These are phyloP conservation scores for Globisporangium cylindrosporum DNA, from an alignment of 352 stramenopile genomes.

Conservation along the genomic window DNA sequence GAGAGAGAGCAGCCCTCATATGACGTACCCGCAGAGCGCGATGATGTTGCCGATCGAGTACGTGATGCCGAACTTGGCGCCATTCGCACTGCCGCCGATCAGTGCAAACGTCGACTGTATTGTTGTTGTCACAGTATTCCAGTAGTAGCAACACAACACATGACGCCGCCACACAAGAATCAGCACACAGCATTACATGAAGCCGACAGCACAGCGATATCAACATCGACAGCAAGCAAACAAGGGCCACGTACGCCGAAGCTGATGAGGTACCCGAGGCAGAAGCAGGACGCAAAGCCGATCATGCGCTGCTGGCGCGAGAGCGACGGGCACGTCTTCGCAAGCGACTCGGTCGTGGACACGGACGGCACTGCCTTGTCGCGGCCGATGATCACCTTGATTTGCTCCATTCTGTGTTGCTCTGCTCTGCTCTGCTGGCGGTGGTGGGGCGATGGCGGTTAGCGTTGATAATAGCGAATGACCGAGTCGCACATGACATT, in stretches of 20 bases:
- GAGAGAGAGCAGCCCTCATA: neutral
- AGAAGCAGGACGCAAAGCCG: constrained; percentile 77
- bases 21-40: constrained; percentile 66
- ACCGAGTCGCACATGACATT: neutral
- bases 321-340: constrained; percentile 60
- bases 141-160: neutral
- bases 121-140: neutral
- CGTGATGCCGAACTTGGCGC: constrained; percentile 77
- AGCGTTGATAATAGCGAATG: neutral
- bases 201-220: neutral
- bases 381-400: constrained; percentile 69
- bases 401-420: constrained; percentile 53
- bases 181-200: constrained; percentile 1
- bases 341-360: constrained; percentile 38
- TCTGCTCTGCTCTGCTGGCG: neutral
- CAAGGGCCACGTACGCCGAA: constrained; percentile 49
- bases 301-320: constrained; percentile 64
- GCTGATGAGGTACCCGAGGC: constrained; percentile 78
- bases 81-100: constrained; percentile 59
- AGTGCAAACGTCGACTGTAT: constrained; percentile 80
- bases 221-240: neutral
- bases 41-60: constrained; percentile 85
- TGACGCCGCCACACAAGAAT: neutral
- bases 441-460: neutral
- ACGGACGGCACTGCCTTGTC: constrained; percentile 40